Conservation (phyloP, 108 stramenopile genomes). For the Aurantiochytrium sp. region DNA sequence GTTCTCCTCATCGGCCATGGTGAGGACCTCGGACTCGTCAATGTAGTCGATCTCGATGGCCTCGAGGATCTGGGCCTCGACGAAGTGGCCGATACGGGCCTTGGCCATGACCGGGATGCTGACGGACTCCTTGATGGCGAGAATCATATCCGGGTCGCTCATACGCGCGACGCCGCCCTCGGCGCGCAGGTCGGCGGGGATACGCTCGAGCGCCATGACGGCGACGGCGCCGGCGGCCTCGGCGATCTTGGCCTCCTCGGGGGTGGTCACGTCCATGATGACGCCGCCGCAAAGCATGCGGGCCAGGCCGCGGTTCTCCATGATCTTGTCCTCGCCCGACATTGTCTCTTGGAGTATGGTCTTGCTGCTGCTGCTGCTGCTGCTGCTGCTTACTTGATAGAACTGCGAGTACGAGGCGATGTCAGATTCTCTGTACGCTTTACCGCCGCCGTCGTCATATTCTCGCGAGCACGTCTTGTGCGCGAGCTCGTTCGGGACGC, state of each 20-base stretch:
- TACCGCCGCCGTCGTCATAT: too few species aligned
- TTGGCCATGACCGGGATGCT: constrained; percentile 99
- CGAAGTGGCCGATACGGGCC: constrained; percentile 97
- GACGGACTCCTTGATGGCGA: constrained; percentile 95
- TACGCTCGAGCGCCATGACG: constrained; percentile 98
- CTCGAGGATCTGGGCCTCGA: constrained; percentile 97
- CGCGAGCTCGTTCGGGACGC: too few species aligned
- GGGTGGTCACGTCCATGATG: constrained; percentile 89
- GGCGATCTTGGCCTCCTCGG: constrained; percentile 68
- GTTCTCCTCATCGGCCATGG: constrained; percentile 99
- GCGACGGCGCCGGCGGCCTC: constrained; percentile 86
- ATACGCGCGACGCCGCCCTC: constrained; percentile 98
- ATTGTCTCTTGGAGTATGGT: background rate
- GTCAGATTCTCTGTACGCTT: too few species aligned
- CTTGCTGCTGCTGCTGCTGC: too few species aligned
- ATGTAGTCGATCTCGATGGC: constrained; percentile 97
- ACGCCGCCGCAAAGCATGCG: constrained; percentile 17
- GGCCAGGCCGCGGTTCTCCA: constrained; percentile 21
- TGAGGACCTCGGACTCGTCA: constrained; percentile 95
- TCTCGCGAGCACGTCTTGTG: too few species aligned
- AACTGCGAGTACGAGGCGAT: too few species aligned
- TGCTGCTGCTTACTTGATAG: too few species aligned
- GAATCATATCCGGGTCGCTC: constrained; percentile 93
- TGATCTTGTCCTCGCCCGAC: constrained; percentile 11
- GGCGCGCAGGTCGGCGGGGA: constrained; percentile 95